Evolutionary conservation across 2,329 filamentous ascomycete genomes (phyloP).

Genomic region (Magnaporthales sp.): DNA sequence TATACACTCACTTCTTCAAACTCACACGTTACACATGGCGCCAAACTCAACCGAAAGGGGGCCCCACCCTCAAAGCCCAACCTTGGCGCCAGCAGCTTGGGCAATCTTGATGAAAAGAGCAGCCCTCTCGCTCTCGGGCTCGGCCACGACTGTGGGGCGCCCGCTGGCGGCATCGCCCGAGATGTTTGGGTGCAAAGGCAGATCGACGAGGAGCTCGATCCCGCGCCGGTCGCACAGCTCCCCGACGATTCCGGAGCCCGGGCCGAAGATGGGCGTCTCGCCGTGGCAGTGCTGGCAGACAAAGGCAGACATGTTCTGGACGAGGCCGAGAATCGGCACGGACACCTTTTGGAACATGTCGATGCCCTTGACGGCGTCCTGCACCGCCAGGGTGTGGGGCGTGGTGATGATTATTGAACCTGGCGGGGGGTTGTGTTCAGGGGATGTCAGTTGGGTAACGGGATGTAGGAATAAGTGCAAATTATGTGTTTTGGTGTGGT

Average conservation of each 20-base stretch:
- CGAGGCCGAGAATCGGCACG: slow-evolving; percentile 74
- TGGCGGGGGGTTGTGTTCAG: slow-evolving; percentile 18
- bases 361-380: slow-evolving; percentile 85
- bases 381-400: slow-evolving; percentile 84
- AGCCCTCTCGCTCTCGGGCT: slow-evolving; percentile 67
- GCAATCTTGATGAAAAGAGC: slow-evolving; percentile 66
- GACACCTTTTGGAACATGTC: slow-evolving; percentile 86
- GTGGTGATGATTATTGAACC: slow-evolving; percentile 83
- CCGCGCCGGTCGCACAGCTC: slow-evolving; percentile 62
- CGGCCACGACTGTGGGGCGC: slow-evolving; percentile 81
- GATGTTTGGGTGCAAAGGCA: slow-evolving; percentile 79
- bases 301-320: slow-evolving; percentile 88
- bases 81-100: slow-evolving; percentile 37
- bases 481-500: neutral
- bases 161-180: slow-evolving; percentile 82
- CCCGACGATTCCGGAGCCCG: slow-evolving; percentile 46
- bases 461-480: neutral
- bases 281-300: slow-evolving; percentile 68
- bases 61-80: slow-evolving; percentile 21
- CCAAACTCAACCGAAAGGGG: neutral
- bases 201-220: slow-evolving; percentile 77
- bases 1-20: neutral
- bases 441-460: neutral
- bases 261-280: slow-evolving; percentile 69
- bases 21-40: neutral